phyloP scores from a whole-genome alignment of 1,284 basidiomycete genomes.

The Prillingera fragicola region DNA sequence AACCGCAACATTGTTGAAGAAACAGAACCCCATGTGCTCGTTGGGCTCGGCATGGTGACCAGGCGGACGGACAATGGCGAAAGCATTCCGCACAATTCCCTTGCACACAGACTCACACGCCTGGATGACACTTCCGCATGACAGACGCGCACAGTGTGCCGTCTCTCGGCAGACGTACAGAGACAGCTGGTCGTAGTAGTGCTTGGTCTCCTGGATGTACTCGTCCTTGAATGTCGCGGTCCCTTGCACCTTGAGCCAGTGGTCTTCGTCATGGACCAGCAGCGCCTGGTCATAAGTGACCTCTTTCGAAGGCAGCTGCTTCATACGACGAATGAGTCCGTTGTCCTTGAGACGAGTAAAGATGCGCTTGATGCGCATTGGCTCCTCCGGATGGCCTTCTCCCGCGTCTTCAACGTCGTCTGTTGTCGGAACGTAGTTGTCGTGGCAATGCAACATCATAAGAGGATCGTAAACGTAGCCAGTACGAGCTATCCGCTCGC shows the following conservation, averaged over 20 bases:
- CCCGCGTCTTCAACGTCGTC: conserved; percentile 47
- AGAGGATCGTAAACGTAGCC: conserved; percentile 82
- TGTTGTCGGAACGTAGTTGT: conserved; percentile 47
- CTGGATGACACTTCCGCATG: conserved; percentile 92
- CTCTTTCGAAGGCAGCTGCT: conserved; percentile 66
- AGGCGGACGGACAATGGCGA: conserved; percentile 94
- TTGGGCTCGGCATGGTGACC: conserved; percentile 98
- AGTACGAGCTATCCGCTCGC: conserved; percentile 37
- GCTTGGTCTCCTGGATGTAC: conserved; percentile 64
- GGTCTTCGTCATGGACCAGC: conserved; percentile 80
- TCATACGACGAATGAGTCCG: conserved; percentile 68
- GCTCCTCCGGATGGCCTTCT: conserved; percentile 73
- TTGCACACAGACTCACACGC: conserved; percentile 80
- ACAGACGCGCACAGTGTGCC: conserved; percentile 75
- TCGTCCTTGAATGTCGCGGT: conserved; percentile 60
- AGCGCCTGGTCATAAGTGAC: conserved; percentile 72
- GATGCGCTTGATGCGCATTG: conserved; percentile 77
- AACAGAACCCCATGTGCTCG: conserved; percentile 98
- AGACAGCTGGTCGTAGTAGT: conserved; percentile 81
- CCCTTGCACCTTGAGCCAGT: conserved; percentile 83
- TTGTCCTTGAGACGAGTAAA: conserved; percentile 60
- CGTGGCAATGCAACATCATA: conserved; percentile 73
- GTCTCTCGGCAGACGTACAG: conserved; percentile 87
- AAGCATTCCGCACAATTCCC: conserved; percentile 73
- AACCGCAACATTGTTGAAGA: conserved; percentile 97